phyloP scores from a whole-genome alignment of 1,139 yeast species.

The Kodamaea plutei region DNA sequence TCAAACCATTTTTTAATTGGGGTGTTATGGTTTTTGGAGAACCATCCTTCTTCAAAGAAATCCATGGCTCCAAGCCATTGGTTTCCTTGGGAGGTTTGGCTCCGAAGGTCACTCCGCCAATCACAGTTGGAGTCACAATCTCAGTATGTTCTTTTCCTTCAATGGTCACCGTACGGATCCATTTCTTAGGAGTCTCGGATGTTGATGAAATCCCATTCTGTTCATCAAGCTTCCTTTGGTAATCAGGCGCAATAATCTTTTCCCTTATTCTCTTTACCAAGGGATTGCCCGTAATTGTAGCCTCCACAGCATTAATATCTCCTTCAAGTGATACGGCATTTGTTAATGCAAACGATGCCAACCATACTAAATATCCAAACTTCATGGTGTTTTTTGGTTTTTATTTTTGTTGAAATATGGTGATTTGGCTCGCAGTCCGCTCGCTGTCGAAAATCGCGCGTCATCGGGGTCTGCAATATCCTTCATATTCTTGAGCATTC shows the following conservation, averaged over 20 bases:
- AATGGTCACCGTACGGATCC: conserved; percentile 67
- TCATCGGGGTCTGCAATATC: too few species aligned
- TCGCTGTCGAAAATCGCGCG: too few species aligned
- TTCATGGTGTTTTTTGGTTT: conserved; percentile 1
- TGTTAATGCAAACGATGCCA: too few species aligned
- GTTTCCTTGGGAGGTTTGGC: conserved; percentile 68
- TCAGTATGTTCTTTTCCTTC: conserved; percentile 41
- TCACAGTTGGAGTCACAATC: conserved; percentile 74
- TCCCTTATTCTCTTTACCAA: conserved; percentile 33
- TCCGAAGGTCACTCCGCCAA: conserved; percentile 76
- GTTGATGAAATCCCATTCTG: conserved; percentile 11
- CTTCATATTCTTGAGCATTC: too few species aligned
- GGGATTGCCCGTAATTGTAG: conserved; percentile 3
- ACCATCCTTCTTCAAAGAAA: conserved; percentile 71
- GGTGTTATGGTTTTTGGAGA: conserved; percentile 78
- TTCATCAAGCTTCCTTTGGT: conserved; percentile 28
- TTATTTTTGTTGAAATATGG: too few species aligned
- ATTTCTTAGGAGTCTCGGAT: conserved; percentile 34
- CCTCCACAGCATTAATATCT: conserved; percentile 4
- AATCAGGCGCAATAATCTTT: conserved; percentile 39
- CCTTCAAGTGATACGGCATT: too few species aligned
- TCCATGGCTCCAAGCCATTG: conserved; percentile 76
- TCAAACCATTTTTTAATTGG: conserved; percentile 63
- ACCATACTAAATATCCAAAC: conserved; percentile 3
- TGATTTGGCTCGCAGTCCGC: too few species aligned